Conservation (phyloP, 2,329 filamentous ascomycete species). For the Xylariaceae sp. region DNA sequence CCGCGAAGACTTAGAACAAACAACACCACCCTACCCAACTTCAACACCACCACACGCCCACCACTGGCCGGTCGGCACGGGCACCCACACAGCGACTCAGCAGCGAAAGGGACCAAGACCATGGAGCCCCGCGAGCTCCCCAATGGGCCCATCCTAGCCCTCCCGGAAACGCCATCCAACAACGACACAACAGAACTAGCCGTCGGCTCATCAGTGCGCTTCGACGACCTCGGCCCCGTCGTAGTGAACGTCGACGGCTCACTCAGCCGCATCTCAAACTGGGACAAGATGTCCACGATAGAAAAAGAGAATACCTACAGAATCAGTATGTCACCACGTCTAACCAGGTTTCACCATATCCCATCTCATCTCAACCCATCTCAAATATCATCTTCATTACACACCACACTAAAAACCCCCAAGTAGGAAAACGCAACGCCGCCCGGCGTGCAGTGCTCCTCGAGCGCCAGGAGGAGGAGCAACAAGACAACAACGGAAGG, state of each 20-base stretch:
- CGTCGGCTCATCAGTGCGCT: conserved; percentile 48
- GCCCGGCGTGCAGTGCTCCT: too few relatives aligned
- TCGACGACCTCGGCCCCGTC: conserved; percentile 65
- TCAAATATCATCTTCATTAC: background rate
- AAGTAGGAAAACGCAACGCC: conserved; percentile 52
- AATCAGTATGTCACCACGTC: conserved; percentile 32
- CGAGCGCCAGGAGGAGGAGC: too few relatives aligned
- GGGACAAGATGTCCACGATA: conserved; percentile 65
- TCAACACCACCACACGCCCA: too few relatives aligned
- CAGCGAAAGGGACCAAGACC: too few relatives aligned
- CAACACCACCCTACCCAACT: too few relatives aligned
- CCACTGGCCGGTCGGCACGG: too few relatives aligned
- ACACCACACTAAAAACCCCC: conserved; percentile 39
- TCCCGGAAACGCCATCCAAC: conserved; percentile 10
- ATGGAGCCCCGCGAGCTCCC: background rate
- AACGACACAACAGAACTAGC: conserved; percentile 28
- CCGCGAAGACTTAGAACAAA: too few relatives aligned
- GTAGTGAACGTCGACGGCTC: conserved; percentile 72
- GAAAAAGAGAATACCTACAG: conserved; percentile 65
- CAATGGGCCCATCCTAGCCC: conserved; percentile 18
- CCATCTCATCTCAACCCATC: background rate
- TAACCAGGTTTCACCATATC: too few relatives aligned
- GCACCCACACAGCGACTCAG: too few relatives aligned
- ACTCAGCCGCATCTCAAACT: conserved; percentile 68
- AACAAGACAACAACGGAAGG: too few relatives aligned